Base-by-base conservation (phyloP, 176 grass and related monocot species). In the Carex pumila region DNA sequence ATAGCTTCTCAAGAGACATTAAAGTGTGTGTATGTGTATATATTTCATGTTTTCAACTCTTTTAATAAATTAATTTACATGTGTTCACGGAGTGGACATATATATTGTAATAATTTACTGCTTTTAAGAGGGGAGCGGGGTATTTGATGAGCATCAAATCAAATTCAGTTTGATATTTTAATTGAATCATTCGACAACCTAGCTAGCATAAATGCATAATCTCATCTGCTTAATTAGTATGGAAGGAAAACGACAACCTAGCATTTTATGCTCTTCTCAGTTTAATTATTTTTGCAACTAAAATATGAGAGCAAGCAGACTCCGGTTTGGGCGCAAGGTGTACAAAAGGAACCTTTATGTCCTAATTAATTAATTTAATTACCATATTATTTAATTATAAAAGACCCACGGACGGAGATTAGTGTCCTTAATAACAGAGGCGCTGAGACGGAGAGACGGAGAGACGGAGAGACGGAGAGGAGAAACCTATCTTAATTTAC, bases 321-420 rank as follows among this genome's bases (percentile, higher is more conserved):
- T 54, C 71, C 71, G 71, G 45, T 75, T 25, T 54, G 71, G 12
- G 49, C 49, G 72, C 49, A 32, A 56, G 72, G 73, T 77, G 25
- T 77, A 56, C 73, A 77, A 55, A 77, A 31, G 25, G 50, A 77
- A 77, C 73, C 50, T 77, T 70, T 29, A 53, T 53, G 71, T 75
- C 19, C 47, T 54, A 25, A 25, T 25, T 30, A 34, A 53, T 75
- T 47, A 50, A 34, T 49, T 73, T 22, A 50, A 30, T 53, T 47
- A 64, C 34, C 18, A n/a, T 64, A 50, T 25, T 82, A 59, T 83
- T 82, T 58, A n/a, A 53, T 39, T 60, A 61, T 7, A 85, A 69
- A 43, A 56, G 61, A 79, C 39, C 61, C 84, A 86, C 45, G 62
- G 18, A 43, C 30, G 61, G 11, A 72, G 45, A 64, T 82, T 87